These are phyloP conservation scores for Sedum album DNA, from an alignment of 164 flowering plant species.

Conservation along the genomic window DNA sequence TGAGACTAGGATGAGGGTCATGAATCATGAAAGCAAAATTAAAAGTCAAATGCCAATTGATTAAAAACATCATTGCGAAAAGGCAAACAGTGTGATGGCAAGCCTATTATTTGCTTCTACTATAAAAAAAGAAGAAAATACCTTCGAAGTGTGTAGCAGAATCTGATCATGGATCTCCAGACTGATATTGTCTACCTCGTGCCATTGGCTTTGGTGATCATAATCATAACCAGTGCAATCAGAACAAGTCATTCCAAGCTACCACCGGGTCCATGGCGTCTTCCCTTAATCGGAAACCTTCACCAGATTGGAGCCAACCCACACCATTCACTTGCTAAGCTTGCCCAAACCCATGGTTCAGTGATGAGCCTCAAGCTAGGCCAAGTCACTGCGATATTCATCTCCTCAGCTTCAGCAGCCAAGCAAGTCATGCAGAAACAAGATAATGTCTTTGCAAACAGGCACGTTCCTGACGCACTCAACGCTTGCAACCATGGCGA, in stretches of 20 bases:
- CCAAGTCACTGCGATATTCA: constrained; percentile 18
- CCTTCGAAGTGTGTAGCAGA: background rate
- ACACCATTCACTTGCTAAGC: constrained; percentile 9
- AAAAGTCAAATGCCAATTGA: background rate
- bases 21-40: background rate
- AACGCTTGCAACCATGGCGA: constrained; percentile 13
- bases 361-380: constrained; percentile 24
- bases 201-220: background rate
- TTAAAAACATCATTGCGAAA: too few species aligned
- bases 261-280: constrained; percentile 7
- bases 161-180: background rate
- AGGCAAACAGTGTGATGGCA: background rate
- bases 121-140: background rate
- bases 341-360: constrained; percentile 17
- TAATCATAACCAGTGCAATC: background rate
- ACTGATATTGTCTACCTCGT: background rate
- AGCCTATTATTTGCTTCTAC: background rate
- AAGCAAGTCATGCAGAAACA: constrained; percentile 25
- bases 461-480: constrained; percentile 14
- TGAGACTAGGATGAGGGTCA: background rate
- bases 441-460: constrained; percentile 19
- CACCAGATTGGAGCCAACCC: constrained; percentile 8
- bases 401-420: constrained; percentile 23
- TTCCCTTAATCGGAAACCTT: constrained; percentile 10
- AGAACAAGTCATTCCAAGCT: background rate